Percentiles rank a stretch among this genome's conserved stretches.
Conservation (phyloP, 2,329 filamentous ascomycete species). For the Ophiostoma perfectum region DNA sequence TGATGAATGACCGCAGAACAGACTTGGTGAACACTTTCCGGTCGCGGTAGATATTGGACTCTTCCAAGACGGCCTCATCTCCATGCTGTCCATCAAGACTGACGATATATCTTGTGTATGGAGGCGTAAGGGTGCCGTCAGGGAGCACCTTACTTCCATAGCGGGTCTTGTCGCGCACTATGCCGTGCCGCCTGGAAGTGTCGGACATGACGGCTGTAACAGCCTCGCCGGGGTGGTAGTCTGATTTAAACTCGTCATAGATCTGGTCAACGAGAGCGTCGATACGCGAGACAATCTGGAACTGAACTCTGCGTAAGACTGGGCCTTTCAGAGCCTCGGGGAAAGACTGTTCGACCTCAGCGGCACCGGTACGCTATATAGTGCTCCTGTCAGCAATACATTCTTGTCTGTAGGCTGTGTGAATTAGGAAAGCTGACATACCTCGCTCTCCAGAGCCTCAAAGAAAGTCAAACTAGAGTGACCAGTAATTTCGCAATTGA, state of each 20-base stretch:
- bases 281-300: conserved; percentile 80
- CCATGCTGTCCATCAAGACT: conserved; percentile 62
- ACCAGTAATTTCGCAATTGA: conserved; percentile 93
- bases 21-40: conserved; percentile 92
- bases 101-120: conserved; percentile 76
- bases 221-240: conserved; percentile 85
- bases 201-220: conserved; percentile 67
- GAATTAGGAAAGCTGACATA: conserved; percentile 41
- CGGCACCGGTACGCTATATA: conserved; percentile 65
- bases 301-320: conserved; percentile 84
- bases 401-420: background rate
- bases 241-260: conserved; percentile 75
- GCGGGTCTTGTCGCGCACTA: conserved; percentile 78
- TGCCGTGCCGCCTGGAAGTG: conserved; percentile 64
- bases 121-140: conserved; percentile 64
- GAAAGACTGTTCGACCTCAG: conserved; percentile 86
- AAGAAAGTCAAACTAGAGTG: conserved; percentile 90
- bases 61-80: conserved; percentile 72
- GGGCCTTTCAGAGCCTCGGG: conserved; percentile 87
- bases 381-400: background rate
- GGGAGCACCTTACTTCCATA: conserved; percentile 59
- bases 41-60: conserved; percentile 77
- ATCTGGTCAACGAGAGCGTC: conserved; percentile 69
- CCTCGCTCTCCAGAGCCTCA: conserved; percentile 85
- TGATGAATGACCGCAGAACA: conserved; percentile 87